Base-by-base conservation (phyloP, 1,139 yeast species). In the Cylindricascospora bacillispora region DNA sequence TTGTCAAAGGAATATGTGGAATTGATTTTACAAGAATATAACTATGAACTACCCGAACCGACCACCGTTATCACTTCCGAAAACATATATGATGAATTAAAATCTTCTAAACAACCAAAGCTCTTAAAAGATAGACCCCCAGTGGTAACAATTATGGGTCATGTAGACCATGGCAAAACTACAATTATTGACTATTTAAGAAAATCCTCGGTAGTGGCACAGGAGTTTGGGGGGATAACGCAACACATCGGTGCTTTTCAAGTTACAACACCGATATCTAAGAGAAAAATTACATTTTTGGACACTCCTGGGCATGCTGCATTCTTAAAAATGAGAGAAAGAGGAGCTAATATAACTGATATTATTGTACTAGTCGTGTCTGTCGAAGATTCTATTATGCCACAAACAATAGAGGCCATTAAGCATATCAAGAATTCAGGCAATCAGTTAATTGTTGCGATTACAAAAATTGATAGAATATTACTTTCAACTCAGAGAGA, bases 281-380 rank as follows among this genome's bases (percentile, higher is more conserved):
- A 78, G 45, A 78, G 76, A 52, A 63, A 63, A 31, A 82, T 89
- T 40, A 86, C 97, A 0, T 86, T 89, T 42, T 63, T 89, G 39
- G 99, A 89, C 54, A 89, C 99, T 0, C 99, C 99, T 0, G 99
- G 99, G 0, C 99, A 89, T 57, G 93, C 95, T 10, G 98, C 97
- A 0, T 89, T 89, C 49, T 63, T 89, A 41, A 85, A 85, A 45
- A 86, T 89, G 95, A 70, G 99, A 43, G 93, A 89, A 58, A 67
- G 99, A 43, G 98, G 98, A 26, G 97, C 98, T 0, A 76, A 74
- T 43, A 73, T 86, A 28, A 89, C 99, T 0, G 99, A 89, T 61
- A 78, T 89, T 34, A 83, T 89, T 23, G 70, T 89, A 29, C 63
- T 89, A 36, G 97, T 89, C 6, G 95, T 89, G n/a, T 95, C 98